Conservation (phyloP, 768 basidiomycete genomes). For the Tylopilus plumbeoviolaceoides region DNA sequence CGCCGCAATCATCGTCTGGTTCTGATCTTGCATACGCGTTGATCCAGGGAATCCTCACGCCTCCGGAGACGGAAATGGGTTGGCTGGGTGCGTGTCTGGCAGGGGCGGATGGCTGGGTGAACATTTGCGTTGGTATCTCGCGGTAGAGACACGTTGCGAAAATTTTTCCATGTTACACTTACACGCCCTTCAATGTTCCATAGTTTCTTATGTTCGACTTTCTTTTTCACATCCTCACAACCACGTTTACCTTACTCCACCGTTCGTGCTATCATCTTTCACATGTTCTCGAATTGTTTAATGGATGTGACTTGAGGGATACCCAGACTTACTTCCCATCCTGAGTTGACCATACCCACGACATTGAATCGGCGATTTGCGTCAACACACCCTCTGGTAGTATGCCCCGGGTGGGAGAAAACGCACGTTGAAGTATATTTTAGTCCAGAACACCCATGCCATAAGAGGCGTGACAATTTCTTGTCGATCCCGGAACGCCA, state of each 20-base stretch:
- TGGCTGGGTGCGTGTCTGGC: conserved; percentile 93
- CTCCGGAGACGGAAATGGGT: conserved; percentile 84
- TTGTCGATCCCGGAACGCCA: background rate
- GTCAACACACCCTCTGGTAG: background rate
- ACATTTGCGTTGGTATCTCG: conserved; percentile 72
- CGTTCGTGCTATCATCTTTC: background rate
- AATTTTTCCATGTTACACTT: background rate
- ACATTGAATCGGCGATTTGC: background rate
- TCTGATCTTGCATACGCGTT: conserved; percentile 69
- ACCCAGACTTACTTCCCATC: background rate
- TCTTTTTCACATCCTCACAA: background rate
- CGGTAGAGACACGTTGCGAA: conserved; percentile 16
- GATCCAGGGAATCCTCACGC: conserved; percentile 80
- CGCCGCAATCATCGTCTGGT: conserved; percentile 38
- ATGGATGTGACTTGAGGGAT: conserved; percentile 11
- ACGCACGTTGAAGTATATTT: background rate
- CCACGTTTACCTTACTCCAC: conserved; percentile 3
- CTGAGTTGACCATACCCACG: background rate
- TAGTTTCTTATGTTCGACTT: background rate
- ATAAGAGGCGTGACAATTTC: background rate
- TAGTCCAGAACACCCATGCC: background rate
- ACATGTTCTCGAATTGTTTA: conserved; percentile 13
- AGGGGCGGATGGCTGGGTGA: conserved; percentile 95
- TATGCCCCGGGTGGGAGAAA: background rate
- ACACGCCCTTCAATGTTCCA: background rate